Evolutionary conservation across 129 eudicot species (phyloP), one percentile per base, ranked within the genome.

Genomic region (Flaveria sonorensis): DNA sequence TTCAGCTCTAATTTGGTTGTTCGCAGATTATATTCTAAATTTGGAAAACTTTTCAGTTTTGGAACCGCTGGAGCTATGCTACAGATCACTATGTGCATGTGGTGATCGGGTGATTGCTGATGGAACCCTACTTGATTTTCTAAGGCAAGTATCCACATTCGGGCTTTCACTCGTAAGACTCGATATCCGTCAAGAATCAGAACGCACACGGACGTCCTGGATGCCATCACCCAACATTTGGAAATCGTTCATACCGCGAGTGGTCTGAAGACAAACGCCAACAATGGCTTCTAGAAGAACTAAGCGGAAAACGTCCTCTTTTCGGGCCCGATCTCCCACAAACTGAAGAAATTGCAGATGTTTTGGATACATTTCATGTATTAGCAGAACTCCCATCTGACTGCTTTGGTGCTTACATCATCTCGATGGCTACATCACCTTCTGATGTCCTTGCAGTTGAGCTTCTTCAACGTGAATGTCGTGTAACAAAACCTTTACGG

Each of bases 381-480:
- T 55, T 94, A 51, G 87, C 99, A 0, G 99, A 94, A 66, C 99
- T 94, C 71, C 99, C 97, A 6, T 32, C 97, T 0, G 99, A 94
- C 75, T 91, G 99, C 82, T 91, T 94, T 72, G 99, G 99, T 10
- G 99, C 99, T 32, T 94, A 94, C 84, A 86, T 94, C 62, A 94
- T 94, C 82, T 91, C 99, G 8, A 94, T 94, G 99, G 99, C 99
- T 73, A 94, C 99, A 8, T 78, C 97, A 32, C 96, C 99, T 10
- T 94, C 99, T 40, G 99, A 94, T 70, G 99, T 94, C 64, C 87
- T 94, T 10, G 99, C 99, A 1, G 99, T 94, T 21, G 99, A 94
- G 87, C 90, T 94, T 68, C 86, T 94, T n/a, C 99, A 94, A 67
- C 93, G 99, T 3, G 99, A 91, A 70, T 91, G 99, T 81, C 97